Evolutionary conservation across 495 filamentous ascomycete species (phyloP), one percentile per base, ranked within the genome.

Genomic region (Neurospora sublineolata): DNA sequence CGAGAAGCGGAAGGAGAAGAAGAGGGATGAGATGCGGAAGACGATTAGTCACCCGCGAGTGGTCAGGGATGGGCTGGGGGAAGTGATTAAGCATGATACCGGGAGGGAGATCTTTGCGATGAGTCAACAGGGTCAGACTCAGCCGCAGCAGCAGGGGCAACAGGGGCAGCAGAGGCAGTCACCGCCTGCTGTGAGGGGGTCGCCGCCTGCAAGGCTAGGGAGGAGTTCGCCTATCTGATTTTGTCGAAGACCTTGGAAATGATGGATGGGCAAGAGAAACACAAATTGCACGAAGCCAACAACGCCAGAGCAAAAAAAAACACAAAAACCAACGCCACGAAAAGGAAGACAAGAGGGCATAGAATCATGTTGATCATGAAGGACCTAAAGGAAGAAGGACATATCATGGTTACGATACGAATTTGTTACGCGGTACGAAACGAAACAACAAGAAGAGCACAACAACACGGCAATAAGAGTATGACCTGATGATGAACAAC

Each of bases 1-100:
- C 73, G 88, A 90, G 77, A 80, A 83, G 74, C 84, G 87, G 58
- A 85, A 88, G 36, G 91, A 92, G 80, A 89, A 87, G 73, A 82
- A 89, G 70, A 86, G 89, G 67, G 84, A 90, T 70, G 85, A 82
- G 73, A 83, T 96, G 69, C 87, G 91, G 76, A 84, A 86, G 71
- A 91, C 86, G 74, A 97, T 96, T 40, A 84, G 83, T 67, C 79
- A 78, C 0, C 86, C 86, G 5, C 77, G 79, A 38, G 84, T 83
- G 40, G 83, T 87, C 30, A 76, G 82, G 68, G 83, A 85, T 68
- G 85, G 85, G 12, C 80, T 87, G 9, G 84, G 84, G 20, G 86
- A 87, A 40, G 82, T 87, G 41, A 82, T 87, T 46, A 75, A 81
- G 37, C 75, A 80, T 44, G 79, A 75, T 27, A 80, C 58, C 80